phyloP scores from a whole-genome alignment of 2,329 filamentous ascomycete genomes.

The Scedosporium dehoogii region DNA sequence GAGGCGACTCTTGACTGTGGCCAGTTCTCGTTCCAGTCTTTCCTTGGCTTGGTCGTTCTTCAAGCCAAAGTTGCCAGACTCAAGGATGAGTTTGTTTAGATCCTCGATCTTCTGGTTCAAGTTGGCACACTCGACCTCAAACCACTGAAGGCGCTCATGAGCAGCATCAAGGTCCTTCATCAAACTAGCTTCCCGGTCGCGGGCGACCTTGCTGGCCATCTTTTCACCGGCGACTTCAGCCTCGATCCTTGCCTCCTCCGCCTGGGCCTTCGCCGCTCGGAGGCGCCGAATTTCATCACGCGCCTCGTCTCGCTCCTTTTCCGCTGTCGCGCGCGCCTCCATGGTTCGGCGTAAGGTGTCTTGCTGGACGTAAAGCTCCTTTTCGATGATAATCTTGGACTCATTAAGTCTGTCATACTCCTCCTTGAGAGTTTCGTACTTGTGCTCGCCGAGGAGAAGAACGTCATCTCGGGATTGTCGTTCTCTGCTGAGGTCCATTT shows the following conservation, averaged over 20 bases:
- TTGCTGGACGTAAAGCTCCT: constrained; percentile 92
- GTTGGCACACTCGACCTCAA: constrained; percentile 68
- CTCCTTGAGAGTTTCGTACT: constrained; percentile 69
- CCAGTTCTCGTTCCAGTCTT: constrained; percentile 79
- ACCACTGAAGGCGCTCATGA: constrained; percentile 63
- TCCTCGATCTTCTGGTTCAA: constrained; percentile 74
- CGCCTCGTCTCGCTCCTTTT: constrained; percentile 82
- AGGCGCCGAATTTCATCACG: constrained; percentile 76
- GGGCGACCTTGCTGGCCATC: constrained; percentile 64
- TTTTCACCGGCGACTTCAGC: constrained; percentile 75
- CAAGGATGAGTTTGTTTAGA: constrained; percentile 76
- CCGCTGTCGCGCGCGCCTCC: constrained; percentile 68
- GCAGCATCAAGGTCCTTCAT: constrained; percentile 73
- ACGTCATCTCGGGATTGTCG: constrained; percentile 92
- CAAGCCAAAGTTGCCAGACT: constrained; percentile 80
- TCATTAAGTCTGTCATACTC: constrained; percentile 84
- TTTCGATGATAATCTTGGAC: constrained; percentile 94
- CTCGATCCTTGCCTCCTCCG: constrained; percentile 76
- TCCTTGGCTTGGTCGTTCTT: constrained; percentile 93
- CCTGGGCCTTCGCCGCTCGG: constrained; percentile 71
- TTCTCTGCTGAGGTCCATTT: constrained; percentile 83
- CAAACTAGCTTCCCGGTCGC: constrained; percentile 69
- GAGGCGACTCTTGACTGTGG: constrained; percentile 81
- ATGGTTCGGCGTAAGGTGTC: constrained; percentile 80
- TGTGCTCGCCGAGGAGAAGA: constrained; percentile 81